A percentile compares a stretch with the other conserved stretches of the same genome.
Evolutionary conservation across 1,139 yeast genomes (phyloP).

Genomic region (Debaryomyces robertsiae): DNA sequence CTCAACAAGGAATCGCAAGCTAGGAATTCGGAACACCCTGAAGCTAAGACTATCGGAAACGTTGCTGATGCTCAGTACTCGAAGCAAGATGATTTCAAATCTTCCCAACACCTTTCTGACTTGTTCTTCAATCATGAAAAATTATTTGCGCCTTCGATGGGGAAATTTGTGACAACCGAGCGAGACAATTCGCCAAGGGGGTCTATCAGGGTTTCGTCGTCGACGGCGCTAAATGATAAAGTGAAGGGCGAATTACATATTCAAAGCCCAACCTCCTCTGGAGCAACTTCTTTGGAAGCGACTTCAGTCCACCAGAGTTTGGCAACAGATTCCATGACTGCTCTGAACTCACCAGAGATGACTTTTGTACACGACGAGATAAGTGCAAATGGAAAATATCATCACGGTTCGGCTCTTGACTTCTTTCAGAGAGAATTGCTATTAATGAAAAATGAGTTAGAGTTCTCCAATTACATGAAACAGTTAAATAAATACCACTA

Average conservation of each 20-base stretch:
- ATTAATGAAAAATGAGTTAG: slow-evolving; percentile 61
- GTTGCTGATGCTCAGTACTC: slow-evolving; percentile 5
- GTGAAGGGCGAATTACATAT: slow-evolving; percentile 20
- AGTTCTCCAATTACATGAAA: slow-evolving; percentile 59
- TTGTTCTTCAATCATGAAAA: slow-evolving; percentile 39
- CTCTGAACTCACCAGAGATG: neutral
- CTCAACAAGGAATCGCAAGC: neutral
- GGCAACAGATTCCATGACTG: slow-evolving; percentile 2
- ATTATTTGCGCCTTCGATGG: slow-evolving; percentile 24
- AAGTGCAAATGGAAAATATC: neutral
- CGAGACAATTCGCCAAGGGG: slow-evolving; percentile 13
- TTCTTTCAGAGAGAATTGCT: slow-evolving; percentile 62
- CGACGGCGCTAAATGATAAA: slow-evolving; percentile 19
- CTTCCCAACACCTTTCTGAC: slow-evolving; percentile 27
- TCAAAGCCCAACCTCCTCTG: slow-evolving; percentile 24
- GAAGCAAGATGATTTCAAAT: slow-evolving; percentile 9
- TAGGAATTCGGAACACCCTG: too few species aligned
- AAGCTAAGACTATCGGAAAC: neutral
- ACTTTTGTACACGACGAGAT: neutral
- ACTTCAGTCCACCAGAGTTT: slow-evolving; percentile 23
- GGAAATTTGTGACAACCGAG: slow-evolving; percentile 14
- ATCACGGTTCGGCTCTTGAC: slow-evolving; percentile 33
- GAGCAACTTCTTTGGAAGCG: slow-evolving; percentile 29
- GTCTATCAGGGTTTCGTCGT: slow-evolving; percentile 13
- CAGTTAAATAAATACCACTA: slow-evolving; percentile 52